Conservation (phyloP, 805 yeast species). For the Candida anglica region DNA sequence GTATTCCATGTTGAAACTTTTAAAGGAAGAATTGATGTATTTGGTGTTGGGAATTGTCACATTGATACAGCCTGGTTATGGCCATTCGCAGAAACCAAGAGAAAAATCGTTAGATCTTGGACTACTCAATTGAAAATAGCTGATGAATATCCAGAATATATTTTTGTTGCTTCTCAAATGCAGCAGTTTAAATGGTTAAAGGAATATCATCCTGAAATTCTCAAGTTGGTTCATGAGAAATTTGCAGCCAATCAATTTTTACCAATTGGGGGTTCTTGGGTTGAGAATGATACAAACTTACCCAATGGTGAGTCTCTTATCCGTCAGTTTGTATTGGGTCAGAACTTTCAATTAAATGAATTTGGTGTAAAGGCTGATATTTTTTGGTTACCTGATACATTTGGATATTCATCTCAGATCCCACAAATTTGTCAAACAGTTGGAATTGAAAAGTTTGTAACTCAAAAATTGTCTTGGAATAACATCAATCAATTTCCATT, state of each 20-base stretch:
- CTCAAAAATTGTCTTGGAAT: slow-evolving; percentile 96
- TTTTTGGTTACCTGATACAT: slow-evolving; percentile 97
- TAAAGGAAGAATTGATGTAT: slow-evolving; percentile 51
- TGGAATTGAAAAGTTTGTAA: slow-evolving; percentile 78
- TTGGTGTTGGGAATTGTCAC: slow-evolving; percentile 91
- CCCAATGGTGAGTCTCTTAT: slow-evolving; percentile 92
- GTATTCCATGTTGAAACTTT: slow-evolving; percentile 50
- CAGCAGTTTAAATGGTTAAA: slow-evolving; percentile 94
- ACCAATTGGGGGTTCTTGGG: slow-evolving; percentile 98
- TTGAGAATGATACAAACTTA: slow-evolving; percentile 92
- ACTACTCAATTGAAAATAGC: slow-evolving; percentile 83
- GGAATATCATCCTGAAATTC: slow-evolving; percentile 81
- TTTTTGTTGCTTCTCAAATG: slow-evolving; percentile 92
- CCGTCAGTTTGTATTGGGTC: slow-evolving; percentile 89
- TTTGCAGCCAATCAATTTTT: slow-evolving; percentile 71
- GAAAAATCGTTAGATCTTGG: slow-evolving; percentile 94
- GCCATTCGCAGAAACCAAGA: slow-evolving; percentile 97
- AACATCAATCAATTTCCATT: slow-evolving; percentile 89
- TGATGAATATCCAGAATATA: slow-evolving; percentile 87
- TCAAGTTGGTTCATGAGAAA: slow-evolving; percentile 58
- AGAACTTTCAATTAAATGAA: slow-evolving; percentile 72
- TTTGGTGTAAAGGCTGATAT: slow-evolving; percentile 74
- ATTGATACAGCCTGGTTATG: slow-evolving; percentile 98
- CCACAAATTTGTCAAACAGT: slow-evolving; percentile 91
- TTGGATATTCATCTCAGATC: slow-evolving; percentile 92